Evolutionary conservation across 805 yeast species (phyloP).

Genomic region (Candida michaelii): DNA sequence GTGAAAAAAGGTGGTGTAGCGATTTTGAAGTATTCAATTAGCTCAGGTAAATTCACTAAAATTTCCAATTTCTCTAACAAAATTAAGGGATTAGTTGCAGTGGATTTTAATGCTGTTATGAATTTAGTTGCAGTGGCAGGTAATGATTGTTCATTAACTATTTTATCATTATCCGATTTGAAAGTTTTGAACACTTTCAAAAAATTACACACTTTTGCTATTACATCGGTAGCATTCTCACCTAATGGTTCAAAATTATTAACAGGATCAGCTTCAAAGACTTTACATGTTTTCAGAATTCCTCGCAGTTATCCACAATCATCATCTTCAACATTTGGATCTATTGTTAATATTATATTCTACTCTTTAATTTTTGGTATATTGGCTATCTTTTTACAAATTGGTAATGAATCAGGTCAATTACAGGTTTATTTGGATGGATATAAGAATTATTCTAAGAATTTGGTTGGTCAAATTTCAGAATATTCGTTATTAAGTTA

Average conservation of each 20-base stretch:
- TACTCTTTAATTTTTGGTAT: constrained; percentile 31
- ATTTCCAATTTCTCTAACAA: constrained; percentile 44
- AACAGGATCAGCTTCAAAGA: constrained; percentile 74
- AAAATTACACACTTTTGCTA: constrained; percentile 74
- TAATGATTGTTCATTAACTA: constrained; percentile 62
- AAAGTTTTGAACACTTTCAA: constrained; percentile 49
- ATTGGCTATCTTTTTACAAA: constrained; percentile 35
- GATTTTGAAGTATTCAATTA: constrained; percentile 45
- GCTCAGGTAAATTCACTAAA: constrained; percentile 41
- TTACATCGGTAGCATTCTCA: constrained; percentile 70
- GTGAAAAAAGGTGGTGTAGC: constrained; percentile 38
- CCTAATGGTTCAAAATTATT: constrained; percentile 67
- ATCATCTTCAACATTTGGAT: constrained; percentile 38
- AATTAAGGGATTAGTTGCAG: constrained; percentile 54
- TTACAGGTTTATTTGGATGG: constrained; percentile 22
- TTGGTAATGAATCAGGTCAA: constrained; percentile 34
- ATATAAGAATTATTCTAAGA: neutral
- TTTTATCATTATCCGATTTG: constrained; percentile 55
- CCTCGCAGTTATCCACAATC: constrained; percentile 48
- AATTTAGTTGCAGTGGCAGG: constrained; percentile 58
- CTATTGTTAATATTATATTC: constrained; percentile 34
- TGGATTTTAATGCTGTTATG: constrained; percentile 43
- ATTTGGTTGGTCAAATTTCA: constrained; percentile 15
- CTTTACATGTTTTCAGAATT: constrained; percentile 60
- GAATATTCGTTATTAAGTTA: constrained; percentile 21